Evolutionary conservation across 495 filamentous ascomycete genomes (phyloP), one percentile per base, ranked within the genome.

Genomic region (Neurospora africana): DNA sequence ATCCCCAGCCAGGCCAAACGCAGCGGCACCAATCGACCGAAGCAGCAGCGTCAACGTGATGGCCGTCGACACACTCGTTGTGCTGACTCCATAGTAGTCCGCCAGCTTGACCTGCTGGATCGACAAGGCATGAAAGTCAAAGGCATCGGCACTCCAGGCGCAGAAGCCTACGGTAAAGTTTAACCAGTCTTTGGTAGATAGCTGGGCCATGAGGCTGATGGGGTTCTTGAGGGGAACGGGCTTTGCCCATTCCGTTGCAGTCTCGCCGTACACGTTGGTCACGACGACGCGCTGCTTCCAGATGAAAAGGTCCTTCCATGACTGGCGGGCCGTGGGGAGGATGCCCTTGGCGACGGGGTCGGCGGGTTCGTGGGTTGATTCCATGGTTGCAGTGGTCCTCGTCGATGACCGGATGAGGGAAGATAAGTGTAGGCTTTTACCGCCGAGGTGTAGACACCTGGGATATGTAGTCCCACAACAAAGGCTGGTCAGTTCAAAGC

Each of bases 51-150:
- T 92, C 38, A 94, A 82, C 0, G 92, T 93, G 74, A 94, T 92
- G 39, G 90, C 91, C 1, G 89, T 90, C 5, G 88, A 83, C 70
- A 94, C 87, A 21, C 89, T 84, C n/a, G 90, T 92, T 78, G 88
- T 92, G 71, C 79, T 81, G n/a, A 79, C 82, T 1, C 81, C 78
- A 76, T 90, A 94, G 76, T 92, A 92, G 5, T 86, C 81, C 1
- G 91, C 85, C 40, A 93, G 83, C 78, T 91, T 90, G 68, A 86
- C 84, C 19, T 89, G 87, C 72, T 91, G 91, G 71, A 93, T 90
- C 5, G 90, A 89, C 6, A 94, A 82, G 4, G 91, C 89, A 77
- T 93, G 89, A 79, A 93, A 93, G 79, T 94, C 92, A 79, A 91
- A 92, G 6, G 89, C 90, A 78, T 92, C 91, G 17, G 89, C 88